Percentiles rank a stretch among this genome's conserved stretches.
Evolutionary conservation across 2,329 filamentous ascomycete species (phyloP).

Genomic region (Colletotrichum echinochloae): DNA sequence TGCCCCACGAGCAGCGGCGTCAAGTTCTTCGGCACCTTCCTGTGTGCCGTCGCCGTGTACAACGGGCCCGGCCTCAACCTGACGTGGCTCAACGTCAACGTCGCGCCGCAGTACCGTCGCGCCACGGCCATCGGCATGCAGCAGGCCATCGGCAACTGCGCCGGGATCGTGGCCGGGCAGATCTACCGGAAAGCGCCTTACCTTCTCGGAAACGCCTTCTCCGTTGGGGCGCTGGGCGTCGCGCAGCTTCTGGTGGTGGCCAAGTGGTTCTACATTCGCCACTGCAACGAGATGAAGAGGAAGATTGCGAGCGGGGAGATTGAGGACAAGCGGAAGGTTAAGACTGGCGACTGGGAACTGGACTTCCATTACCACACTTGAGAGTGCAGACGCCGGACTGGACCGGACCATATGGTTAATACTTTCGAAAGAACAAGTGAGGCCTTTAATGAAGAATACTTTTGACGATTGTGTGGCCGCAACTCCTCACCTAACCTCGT

Average conservation of each 20-base stretch:
- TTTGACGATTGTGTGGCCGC: too few relatives aligned
- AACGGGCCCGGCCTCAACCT: constrained; percentile 60
- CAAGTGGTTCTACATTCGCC: constrained; percentile 57
- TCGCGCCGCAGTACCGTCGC: constrained; percentile 58
- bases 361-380: constrained; percentile 61
- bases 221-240: constrained; percentile 46
- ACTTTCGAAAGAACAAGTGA: background rate
- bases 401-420: background rate
- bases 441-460: too few relatives aligned
- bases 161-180: constrained; percentile 57
- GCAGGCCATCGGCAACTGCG: constrained; percentile 53
- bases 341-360: constrained; percentile 59
- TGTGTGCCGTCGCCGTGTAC: constrained; percentile 61
- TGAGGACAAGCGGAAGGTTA: constrained; percentile 58
- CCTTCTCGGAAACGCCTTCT: constrained; percentile 46
- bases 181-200: constrained; percentile 51
- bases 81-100: constrained; percentile 60
- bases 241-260: constrained; percentile 52
- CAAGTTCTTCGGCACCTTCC: constrained; percentile 62
- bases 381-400: background rate
- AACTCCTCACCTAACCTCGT: constrained; percentile 1
- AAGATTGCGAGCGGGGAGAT: constrained; percentile 52
- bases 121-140: constrained; percentile 59
- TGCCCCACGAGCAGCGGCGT: constrained; percentile 61
- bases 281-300: constrained; percentile 56